These are phyloP conservation scores for Phaeosphaeriaceae sp. DNA, from an alignment of 2,329 filamentous ascomycete genomes.

Conservation along the genomic window DNA sequence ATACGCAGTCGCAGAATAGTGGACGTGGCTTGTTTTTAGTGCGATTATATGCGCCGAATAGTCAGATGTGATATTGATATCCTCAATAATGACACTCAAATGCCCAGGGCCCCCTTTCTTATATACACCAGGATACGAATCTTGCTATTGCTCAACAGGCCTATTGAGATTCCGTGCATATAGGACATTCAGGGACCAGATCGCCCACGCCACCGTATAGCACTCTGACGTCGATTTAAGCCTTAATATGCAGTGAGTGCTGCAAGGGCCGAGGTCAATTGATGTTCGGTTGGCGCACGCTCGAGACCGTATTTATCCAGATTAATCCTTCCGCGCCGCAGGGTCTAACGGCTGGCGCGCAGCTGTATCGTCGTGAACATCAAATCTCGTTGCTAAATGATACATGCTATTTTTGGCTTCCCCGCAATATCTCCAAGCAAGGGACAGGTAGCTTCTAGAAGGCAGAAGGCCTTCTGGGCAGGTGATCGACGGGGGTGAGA, in stretches of 20 bases:
- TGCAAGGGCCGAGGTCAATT: conserved; percentile 2
- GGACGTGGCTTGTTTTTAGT: not conserved
- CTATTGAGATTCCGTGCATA: not conserved
- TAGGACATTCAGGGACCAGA: conserved; percentile 4
- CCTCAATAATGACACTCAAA: not conserved
- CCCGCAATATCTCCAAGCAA: conserved; percentile 17
- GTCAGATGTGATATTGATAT: not conserved
- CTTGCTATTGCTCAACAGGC: not conserved
- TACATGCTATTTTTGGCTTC: conserved; percentile 13
- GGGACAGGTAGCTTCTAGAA: conserved; percentile 11
- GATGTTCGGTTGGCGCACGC: conserved; percentile 7
- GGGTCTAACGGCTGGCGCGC: conserved; percentile 2
- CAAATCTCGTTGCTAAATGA: conserved; percentile 3
- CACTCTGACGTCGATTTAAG: conserved; percentile 25
- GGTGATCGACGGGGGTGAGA: conserved; percentile 6
- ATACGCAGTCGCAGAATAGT: not conserved
- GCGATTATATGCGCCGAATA: not conserved
- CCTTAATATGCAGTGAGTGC: conserved; percentile 20
- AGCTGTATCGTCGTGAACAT: not conserved
- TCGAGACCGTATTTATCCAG: conserved; percentile 24
- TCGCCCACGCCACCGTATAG: conserved; percentile 20
- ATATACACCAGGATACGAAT: conserved; percentile 10
- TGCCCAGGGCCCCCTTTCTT: not conserved
- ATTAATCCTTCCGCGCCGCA: conserved; percentile 19
- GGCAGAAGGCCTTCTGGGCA: conserved; percentile 6